Percentiles rank a stretch among this genome's conserved stretches.
Conservation (phyloP, 306 rosid genomes). For the Delonix regia region DNA sequence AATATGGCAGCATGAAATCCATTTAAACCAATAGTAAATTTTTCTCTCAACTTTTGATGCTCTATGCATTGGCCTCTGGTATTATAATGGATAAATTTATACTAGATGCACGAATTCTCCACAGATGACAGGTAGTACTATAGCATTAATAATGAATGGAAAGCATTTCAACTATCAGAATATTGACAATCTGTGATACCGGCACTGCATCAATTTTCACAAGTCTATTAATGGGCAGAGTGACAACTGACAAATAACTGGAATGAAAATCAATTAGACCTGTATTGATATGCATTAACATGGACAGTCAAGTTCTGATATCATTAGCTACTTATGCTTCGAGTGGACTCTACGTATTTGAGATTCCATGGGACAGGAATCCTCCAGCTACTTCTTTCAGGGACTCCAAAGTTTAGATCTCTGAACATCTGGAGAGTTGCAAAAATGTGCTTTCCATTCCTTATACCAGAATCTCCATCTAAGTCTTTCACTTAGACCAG, state of each 20-base stretch:
- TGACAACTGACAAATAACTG: background rate
- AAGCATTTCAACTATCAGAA: background rate
- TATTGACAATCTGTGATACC: background rate
- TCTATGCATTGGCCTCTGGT: background rate
- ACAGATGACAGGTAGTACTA: background rate
- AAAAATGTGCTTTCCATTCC: background rate
- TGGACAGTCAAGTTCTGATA: background rate
- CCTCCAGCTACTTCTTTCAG: background rate
- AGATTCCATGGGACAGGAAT: background rate
- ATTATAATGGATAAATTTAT: background rate
- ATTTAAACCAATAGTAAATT: background rate
- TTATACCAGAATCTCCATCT: background rate
- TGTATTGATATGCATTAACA: background rate
- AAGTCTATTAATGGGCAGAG: background rate
- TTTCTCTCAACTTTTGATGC: background rate
- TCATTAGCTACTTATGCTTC: background rate
- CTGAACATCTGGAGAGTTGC: background rate
- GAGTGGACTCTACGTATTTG: background rate
- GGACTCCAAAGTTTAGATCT: background rate
- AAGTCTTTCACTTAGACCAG: constrained; percentile 7
- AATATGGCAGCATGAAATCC: constrained; percentile 26
- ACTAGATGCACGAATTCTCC: background rate
- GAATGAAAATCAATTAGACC: background rate
- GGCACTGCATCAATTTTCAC: background rate
- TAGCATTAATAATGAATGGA: background rate